Conservation (phyloP, 1,284 basidiomycete species). For the Cutaneotrichosporon cutaneum region DNA sequence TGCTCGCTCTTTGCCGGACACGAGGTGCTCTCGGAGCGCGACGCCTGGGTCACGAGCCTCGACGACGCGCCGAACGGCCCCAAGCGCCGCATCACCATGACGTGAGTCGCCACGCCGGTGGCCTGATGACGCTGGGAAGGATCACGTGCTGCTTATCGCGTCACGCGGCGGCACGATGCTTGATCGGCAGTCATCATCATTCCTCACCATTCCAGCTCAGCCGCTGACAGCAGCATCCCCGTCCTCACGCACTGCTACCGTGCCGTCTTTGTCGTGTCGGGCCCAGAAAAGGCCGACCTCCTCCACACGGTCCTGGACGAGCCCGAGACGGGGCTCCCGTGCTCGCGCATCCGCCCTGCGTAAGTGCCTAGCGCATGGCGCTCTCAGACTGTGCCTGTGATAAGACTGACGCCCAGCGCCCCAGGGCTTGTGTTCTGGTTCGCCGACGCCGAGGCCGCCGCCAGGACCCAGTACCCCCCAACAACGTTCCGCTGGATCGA, state of each 20-base stretch:
- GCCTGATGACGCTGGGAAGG: neutral
- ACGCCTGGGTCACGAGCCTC: constrained; percentile 91
- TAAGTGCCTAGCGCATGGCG: constrained; percentile 21
- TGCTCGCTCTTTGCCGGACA: constrained; percentile 94
- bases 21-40: constrained; percentile 74
- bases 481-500: constrained; percentile 53
- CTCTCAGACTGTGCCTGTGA: neutral
- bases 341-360: constrained; percentile 76
- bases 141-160: neutral
- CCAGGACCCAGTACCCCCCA: constrained; percentile 46
- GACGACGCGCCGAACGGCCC: constrained; percentile 94
- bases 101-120: constrained; percentile 40
- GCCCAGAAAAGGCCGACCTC: constrained; percentile 78
- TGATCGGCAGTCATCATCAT: neutral
- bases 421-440: constrained; percentile 93
- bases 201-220: neutral
- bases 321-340: constrained; percentile 78
- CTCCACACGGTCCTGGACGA: constrained; percentile 77
- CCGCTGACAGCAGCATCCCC: constrained; percentile 55
- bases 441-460: constrained; percentile 73
- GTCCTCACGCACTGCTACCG: constrained; percentile 89
- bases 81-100: constrained; percentile 82
- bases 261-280: constrained; percentile 85
- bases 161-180: neutral
- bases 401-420: constrained; percentile 40